Evolutionary conservation across 805 yeast genomes (phyloP).

Genomic region (Henningerozyma blattae): DNA sequence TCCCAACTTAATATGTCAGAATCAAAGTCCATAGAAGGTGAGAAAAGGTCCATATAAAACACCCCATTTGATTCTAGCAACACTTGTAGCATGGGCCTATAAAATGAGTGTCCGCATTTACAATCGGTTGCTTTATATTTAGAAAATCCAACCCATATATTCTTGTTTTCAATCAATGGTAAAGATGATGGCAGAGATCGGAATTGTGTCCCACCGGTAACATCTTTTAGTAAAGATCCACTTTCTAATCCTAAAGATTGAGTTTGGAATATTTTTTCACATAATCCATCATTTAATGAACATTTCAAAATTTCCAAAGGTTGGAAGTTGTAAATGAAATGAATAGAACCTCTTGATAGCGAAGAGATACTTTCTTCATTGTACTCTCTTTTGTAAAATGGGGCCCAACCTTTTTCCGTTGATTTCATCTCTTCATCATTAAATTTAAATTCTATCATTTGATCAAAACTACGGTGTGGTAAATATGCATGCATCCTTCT

Average conservation of each 20-base stretch:
- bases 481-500: conserved; percentile 6
- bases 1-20: conserved; percentile 6
- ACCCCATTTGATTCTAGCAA: conserved; percentile 2
- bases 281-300: conserved; percentile 8
- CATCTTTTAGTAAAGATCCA: conserved; percentile 3
- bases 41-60: conserved; percentile 4
- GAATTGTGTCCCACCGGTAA: conserved; percentile 9
- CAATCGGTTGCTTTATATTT: conserved; percentile 4
- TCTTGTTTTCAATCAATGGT: conserved; percentile 4
- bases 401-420: conserved; percentile 8
- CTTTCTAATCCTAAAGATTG: conserved; percentile 3
- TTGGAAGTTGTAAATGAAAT: conserved; percentile 7
- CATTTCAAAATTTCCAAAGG: conserved; percentile 9
- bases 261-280: conserved; percentile 8
- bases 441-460: conserved; percentile 1
- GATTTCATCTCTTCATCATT: conserved; percentile 2
- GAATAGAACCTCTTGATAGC: conserved; percentile 13
- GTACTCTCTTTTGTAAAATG: conserved; percentile 5
- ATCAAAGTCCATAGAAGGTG: conserved; percentile 4
- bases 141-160: conserved; percentile 10
- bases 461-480: conserved; percentile 9
- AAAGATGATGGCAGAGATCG: conserved; percentile 4
- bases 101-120: conserved; percentile 5
- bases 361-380: conserved; percentile 4
- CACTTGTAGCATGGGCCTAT: conserved; percentile 7